phyloP scores from a whole-genome alignment of 1,139 yeast species.

The Candida labiduridarum region DNA sequence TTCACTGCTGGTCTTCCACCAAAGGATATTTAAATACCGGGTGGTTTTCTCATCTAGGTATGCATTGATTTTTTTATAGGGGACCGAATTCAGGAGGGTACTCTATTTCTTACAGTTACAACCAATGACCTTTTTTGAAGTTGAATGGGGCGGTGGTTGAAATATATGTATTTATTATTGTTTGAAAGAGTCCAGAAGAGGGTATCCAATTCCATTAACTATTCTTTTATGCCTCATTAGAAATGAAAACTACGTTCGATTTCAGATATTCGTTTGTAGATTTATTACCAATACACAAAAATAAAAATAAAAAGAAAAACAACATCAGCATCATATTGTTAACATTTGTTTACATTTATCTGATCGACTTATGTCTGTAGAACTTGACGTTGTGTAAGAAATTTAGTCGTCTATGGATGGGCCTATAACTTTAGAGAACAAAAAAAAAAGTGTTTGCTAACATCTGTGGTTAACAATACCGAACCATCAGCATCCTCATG shows the following conservation, averaged over 20 bases:
- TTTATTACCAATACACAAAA: not conserved
- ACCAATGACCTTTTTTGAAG: too few species aligned
- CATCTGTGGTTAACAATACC: too few species aligned
- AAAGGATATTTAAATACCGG: not conserved
- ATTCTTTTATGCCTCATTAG: not conserved
- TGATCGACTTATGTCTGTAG: too few species aligned
- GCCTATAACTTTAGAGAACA: too few species aligned
- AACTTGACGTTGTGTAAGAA: too few species aligned
- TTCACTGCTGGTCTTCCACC: constrained; percentile 47
- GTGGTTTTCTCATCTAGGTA: not conserved
- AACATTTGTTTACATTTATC: not conserved
- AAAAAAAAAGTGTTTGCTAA: too few species aligned
- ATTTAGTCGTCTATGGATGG: too few species aligned
- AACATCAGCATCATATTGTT: not conserved
- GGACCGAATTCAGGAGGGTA: too few species aligned
- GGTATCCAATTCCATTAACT: not conserved
- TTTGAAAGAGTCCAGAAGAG: not conserved
- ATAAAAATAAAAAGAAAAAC: not conserved
- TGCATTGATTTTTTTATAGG: too few species aligned
- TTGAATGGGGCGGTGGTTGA: too few species aligned
- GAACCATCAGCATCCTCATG: too few species aligned
- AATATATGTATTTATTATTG: not conserved
- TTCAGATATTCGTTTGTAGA: not conserved
- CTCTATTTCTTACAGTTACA: too few species aligned
- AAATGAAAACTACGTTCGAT: not conserved